These are phyloP conservation scores for Patellaria atrata DNA, from an alignment of 495 filamentous ascomycete species.

Conservation along the genomic window DNA sequence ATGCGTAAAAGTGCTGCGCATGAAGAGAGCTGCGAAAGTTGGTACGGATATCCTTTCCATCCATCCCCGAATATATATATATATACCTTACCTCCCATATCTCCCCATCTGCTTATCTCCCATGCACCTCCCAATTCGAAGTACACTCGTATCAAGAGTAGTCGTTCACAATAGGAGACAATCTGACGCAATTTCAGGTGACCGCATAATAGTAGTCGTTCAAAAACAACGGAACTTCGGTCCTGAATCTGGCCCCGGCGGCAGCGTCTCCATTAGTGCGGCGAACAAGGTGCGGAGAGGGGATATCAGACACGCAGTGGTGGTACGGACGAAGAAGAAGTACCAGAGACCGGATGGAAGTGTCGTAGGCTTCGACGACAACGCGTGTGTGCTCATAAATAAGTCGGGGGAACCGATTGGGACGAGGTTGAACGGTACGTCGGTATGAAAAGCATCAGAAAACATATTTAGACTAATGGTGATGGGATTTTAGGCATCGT, in stretches of 20 bases:
- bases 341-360: slow-evolving; percentile 75
- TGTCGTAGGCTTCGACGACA: slow-evolving; percentile 88
- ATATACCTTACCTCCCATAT: neutral
- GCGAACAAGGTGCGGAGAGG: slow-evolving; percentile 90
- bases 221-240: slow-evolving; percentile 82
- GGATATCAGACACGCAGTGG: slow-evolving; percentile 90
- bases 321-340: slow-evolving; percentile 82
- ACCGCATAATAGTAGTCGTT: slow-evolving; percentile 93
- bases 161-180: too few relatives aligned
- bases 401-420: slow-evolving; percentile 94
- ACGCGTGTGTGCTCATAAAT: slow-evolving; percentile 94
- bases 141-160: neutral
- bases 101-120: neutral
- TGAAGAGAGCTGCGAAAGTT: slow-evolving; percentile 79
- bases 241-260: slow-evolving; percentile 44
- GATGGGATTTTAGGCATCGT: slow-evolving; percentile 52
- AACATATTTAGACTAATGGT: neutral
- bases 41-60: slow-evolving; percentile 40
- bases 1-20: slow-evolving; percentile 80
- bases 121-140: neutral
- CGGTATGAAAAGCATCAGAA: neutral
- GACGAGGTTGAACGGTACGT: slow-evolving; percentile 63
- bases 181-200: slow-evolving; percentile 53
- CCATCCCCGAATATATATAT: neutral
- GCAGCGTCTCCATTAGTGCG: slow-evolving; percentile 41